A percentile compares a stretch with the other conserved stretches of the same genome.
phyloP scores from a whole-genome alignment of 139 green algal species.

The Trebouxia sp. region DNA sequence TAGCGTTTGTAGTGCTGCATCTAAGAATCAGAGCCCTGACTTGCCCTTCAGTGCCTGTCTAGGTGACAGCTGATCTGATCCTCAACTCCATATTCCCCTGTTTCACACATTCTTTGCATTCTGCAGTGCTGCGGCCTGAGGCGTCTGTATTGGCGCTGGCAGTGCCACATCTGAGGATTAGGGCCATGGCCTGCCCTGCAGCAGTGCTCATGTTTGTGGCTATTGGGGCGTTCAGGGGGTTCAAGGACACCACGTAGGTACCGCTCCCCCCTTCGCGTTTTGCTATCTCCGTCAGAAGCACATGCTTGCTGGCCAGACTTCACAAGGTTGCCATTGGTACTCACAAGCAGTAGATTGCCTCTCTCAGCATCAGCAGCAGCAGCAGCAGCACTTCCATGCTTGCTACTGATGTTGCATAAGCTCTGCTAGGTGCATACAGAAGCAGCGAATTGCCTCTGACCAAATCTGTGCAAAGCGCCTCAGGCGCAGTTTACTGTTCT shows the following conservation, averaged over 20 bases:
- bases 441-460: too few relatives aligned
- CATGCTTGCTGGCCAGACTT: too few relatives aligned
- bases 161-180: conserved; percentile 51
- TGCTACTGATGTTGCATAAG: too few relatives aligned
- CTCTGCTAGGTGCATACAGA: too few relatives aligned
- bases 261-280: neutral
- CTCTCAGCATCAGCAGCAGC: too few relatives aligned
- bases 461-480: too few relatives aligned
- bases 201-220: conserved; percentile 61
- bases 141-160: conserved; percentile 45
- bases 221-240: conserved; percentile 55
- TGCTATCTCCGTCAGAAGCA: too few relatives aligned
- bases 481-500: too few relatives aligned
- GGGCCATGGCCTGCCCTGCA: conserved; percentile 41
- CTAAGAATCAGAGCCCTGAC: neutral
- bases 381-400: too few relatives aligned
- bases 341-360: too few relatives aligned
- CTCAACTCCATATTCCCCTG: neutral
- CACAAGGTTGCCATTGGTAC: too few relatives aligned
- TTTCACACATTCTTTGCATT: neutral
- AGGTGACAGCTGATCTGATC: neutral
- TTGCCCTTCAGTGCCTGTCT: neutral
- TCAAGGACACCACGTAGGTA: conserved; percentile 57
- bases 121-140: conserved; percentile 38
- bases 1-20: neutral